These are phyloP conservation scores for Chrysoporthe austroafricana DNA, from an alignment of 2,329 filamentous ascomycete genomes.

Conservation along the genomic window DNA sequence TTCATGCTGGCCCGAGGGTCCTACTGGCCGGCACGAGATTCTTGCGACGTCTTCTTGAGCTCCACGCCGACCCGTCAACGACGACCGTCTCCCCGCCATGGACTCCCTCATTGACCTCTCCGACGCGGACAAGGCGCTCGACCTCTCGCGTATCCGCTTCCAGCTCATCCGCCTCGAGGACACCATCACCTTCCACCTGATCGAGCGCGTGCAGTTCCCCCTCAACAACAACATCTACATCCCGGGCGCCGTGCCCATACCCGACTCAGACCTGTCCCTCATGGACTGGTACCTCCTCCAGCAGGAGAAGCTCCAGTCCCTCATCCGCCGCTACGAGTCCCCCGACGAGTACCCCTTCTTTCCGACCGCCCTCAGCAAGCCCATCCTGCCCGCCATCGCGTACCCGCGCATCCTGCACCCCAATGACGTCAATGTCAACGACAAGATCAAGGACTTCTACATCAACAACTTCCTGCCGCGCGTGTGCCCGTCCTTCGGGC, in stretches of 20 bases:
- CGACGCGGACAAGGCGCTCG: conserved; percentile 82
- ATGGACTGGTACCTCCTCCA: conserved; percentile 93
- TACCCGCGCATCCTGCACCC: conserved; percentile 88
- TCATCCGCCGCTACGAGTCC: conserved; percentile 91
- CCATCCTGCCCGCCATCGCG: conserved; percentile 83
- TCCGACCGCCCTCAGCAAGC: conserved; percentile 70
- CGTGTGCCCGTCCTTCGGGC: conserved; percentile 78
- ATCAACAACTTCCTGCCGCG: conserved; percentile 80
- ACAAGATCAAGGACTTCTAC: conserved; percentile 84
- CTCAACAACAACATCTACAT: conserved; percentile 87
- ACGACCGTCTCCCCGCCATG: conserved; percentile 58
- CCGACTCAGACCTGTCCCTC: conserved; percentile 74
- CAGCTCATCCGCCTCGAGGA: conserved; percentile 95
- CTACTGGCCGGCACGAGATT: neutral
- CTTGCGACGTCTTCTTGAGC: neutral
- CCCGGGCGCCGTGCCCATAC: conserved; percentile 79
- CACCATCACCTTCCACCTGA: conserved; percentile 95
- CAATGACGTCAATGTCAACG: conserved; percentile 91
- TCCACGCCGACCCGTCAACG: neutral
- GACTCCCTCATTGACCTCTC: conserved; percentile 88
- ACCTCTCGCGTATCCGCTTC: conserved; percentile 89
- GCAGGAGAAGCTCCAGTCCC: conserved; percentile 88
- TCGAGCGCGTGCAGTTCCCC: conserved; percentile 97
- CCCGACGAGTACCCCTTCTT: conserved; percentile 99
- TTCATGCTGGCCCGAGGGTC: neutral